Conservation (phyloP, 495 filamentous ascomycete genomes). For the Aspergillus funiculosus region DNA sequence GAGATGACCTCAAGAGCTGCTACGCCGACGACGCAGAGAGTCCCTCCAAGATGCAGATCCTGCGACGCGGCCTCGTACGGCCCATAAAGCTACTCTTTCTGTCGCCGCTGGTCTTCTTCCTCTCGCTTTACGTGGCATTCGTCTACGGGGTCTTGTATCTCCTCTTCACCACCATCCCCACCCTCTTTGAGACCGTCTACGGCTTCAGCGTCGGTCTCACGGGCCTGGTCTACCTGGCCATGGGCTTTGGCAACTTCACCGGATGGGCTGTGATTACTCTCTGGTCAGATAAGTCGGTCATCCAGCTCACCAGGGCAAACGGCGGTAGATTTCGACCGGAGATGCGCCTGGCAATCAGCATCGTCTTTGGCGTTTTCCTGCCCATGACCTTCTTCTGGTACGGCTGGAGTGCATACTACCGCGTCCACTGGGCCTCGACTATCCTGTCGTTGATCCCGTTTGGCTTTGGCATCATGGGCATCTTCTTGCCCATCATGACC, state of each 20-base stretch:
- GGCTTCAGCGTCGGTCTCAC: slow-evolving; percentile 23
- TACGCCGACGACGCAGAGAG: neutral
- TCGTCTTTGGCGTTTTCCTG: slow-evolving; percentile 30
- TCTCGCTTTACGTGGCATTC: slow-evolving; percentile 32
- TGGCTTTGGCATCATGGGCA: neutral
- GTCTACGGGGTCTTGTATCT: slow-evolving; percentile 34
- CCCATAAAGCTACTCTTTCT: slow-evolving; percentile 31
- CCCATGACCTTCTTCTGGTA: slow-evolving; percentile 15
- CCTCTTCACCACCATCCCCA: slow-evolving; percentile 38
- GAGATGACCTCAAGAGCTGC: slow-evolving; percentile 26
- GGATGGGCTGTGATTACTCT: slow-evolving; percentile 12
- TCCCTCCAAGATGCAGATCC: slow-evolving; percentile 37
- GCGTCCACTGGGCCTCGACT: slow-evolving; percentile 34
- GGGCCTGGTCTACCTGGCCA: slow-evolving; percentile 33
- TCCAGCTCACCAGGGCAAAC: slow-evolving; percentile 15
- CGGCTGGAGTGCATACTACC: slow-evolving; percentile 33
- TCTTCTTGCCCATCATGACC: neutral
- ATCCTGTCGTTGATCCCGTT: slow-evolving; percentile 20
- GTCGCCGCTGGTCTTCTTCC: slow-evolving; percentile 32
- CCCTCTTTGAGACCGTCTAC: slow-evolving; percentile 30
- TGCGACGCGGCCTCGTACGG: slow-evolving; percentile 25
- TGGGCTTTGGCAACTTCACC: slow-evolving; percentile 29
- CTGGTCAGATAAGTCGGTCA: neutral
- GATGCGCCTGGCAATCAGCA: slow-evolving; percentile 2
- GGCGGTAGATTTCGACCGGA: slow-evolving; percentile 4